These are phyloP conservation scores for Aspergillus melleus DNA, from an alignment of 2,329 filamentous ascomycete genomes.

Conservation along the genomic window DNA sequence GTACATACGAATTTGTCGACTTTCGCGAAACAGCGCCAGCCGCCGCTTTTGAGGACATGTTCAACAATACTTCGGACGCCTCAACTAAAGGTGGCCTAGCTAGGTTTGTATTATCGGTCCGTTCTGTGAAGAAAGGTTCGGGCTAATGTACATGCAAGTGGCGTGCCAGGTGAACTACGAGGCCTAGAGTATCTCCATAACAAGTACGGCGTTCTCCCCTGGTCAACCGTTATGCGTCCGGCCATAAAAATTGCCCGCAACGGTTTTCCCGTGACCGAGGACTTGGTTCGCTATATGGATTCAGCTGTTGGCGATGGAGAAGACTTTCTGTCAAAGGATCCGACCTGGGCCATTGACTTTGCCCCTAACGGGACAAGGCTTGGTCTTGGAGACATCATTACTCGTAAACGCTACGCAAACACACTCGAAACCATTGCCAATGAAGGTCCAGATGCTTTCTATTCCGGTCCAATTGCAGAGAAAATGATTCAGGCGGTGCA, in stretches of 20 bases:
- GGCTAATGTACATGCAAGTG: conserved; percentile 37
- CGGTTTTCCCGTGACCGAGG: conserved; percentile 72
- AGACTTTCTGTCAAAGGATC: conserved; percentile 73
- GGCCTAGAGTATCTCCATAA: conserved; percentile 77
- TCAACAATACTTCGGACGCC: conserved; percentile 64
- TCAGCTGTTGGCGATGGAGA: conserved; percentile 48
- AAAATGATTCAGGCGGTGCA: conserved; percentile 71
- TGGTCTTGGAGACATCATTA: conserved; percentile 73
- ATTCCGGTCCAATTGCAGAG: conserved; percentile 70
- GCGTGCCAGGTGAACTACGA: conserved; percentile 62
- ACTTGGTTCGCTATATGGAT: conserved; percentile 73
- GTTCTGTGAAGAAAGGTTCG: too few relatives aligned
- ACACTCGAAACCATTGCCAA: conserved; percentile 76
- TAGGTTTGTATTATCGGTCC: conserved; percentile 37
- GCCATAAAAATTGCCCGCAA: conserved; percentile 71
- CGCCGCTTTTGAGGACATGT: conserved; percentile 83
- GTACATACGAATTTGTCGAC: conserved; percentile 83
- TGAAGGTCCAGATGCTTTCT: conserved; percentile 72
- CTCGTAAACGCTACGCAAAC: conserved; percentile 74
- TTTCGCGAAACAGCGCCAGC: conserved; percentile 87
- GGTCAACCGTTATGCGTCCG: conserved; percentile 71
- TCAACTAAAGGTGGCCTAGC: conserved; percentile 74
- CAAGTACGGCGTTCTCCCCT: conserved; percentile 61
- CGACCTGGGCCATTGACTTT: conserved; percentile 83
- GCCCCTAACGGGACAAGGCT: conserved; percentile 76